A percentile compares a stretch with the other conserved stretches of the same genome.
Conservation (phyloP, 1,284 basidiomycete genomes). For the Rhodotorula sp. region DNA sequence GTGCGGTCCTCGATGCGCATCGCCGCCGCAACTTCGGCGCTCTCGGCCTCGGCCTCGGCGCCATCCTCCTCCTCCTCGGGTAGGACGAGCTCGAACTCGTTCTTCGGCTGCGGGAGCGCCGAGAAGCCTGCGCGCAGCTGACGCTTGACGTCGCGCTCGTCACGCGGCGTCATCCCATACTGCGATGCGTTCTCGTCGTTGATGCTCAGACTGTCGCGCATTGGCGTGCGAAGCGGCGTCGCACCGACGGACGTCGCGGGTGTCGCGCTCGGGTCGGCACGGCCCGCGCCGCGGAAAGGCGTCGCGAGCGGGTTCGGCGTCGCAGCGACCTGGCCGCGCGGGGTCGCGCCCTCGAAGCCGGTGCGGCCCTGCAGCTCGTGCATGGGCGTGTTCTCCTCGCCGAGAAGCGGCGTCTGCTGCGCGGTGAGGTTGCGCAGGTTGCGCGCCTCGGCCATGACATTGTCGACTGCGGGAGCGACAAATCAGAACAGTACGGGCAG, state of each 20-base stretch:
- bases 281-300: constrained; percentile 62
- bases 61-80: constrained; percentile 72
- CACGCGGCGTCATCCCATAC: constrained; percentile 71
- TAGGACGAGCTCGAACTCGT: constrained; percentile 94
- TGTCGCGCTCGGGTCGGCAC: constrained; percentile 62
- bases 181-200: constrained; percentile 63
- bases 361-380: constrained; percentile 69
- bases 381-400: constrained; percentile 93
- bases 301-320: constrained; percentile 96
- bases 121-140: constrained; percentile 79
- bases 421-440: constrained; percentile 91
- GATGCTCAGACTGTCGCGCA: constrained; percentile 87
- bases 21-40: constrained; percentile 35
- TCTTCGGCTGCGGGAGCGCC: constrained; percentile 87
- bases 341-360: constrained; percentile 88
- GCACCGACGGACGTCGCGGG: constrained; percentile 61
- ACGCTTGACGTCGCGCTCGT: constrained; percentile 69
- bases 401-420: constrained; percentile 89
- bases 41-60: constrained; percentile 46
- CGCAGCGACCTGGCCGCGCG: constrained; percentile 79
- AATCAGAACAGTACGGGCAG: background rate
- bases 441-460: constrained; percentile 88
- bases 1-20: constrained; percentile 82
- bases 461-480: constrained; percentile 66
- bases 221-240: constrained; percentile 85